Evolutionary conservation across 2,329 filamentous ascomycete genomes (phyloP), one percentile per base, ranked within the genome.

Genomic region (Biscogniauxia mediterranea): DNA sequence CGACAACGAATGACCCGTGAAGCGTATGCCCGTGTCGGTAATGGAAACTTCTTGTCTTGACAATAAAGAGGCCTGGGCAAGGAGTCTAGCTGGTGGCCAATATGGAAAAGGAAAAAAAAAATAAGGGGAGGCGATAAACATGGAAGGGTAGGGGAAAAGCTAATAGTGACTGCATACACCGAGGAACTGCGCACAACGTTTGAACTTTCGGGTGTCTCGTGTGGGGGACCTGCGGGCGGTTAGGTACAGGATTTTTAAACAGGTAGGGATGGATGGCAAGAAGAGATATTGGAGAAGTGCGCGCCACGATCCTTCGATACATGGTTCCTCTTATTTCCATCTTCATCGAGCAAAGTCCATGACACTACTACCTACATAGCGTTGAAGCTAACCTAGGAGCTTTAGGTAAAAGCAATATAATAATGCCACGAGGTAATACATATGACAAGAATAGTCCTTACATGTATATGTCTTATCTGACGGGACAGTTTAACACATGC

Each of bases 21-120:
- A 52, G 49, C 51, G 49, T 55, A 61, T 61, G 60, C 56, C 62
- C 62, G 64, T 55, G 55, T 63, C 62, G 64, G 64, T 56, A 42
- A 56, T 61, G 57, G 38, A 57, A 61, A 52, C 50, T 49, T 21
- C 46, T 62, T 50, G 20, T 53, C 52, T 46, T 20, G 15, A 46
- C 17, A 46, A n/a, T n/a, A 5, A 46, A n/a, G 5, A 46, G 6
- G 38, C 11, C 38, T 46, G 38, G 28, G 38, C 38, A n/a, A 46
- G 38, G 15, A 46, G 15, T 3, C 38, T 46, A 46, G 38, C 15
- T 46, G 13, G 38, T n/a, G 15, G 38, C 38, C 13, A 46, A 46
- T 15, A 46, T 46, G 5, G 38, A 46, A 32, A 32, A 32, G 28
- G 7, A 11, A 46, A 46, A 46, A 46, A 32, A 32, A 32, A 9